These are phyloP conservation scores for Claviceps humidiphila DNA, from an alignment of 2,329 filamentous ascomycete genomes.

Conservation along the genomic window DNA sequence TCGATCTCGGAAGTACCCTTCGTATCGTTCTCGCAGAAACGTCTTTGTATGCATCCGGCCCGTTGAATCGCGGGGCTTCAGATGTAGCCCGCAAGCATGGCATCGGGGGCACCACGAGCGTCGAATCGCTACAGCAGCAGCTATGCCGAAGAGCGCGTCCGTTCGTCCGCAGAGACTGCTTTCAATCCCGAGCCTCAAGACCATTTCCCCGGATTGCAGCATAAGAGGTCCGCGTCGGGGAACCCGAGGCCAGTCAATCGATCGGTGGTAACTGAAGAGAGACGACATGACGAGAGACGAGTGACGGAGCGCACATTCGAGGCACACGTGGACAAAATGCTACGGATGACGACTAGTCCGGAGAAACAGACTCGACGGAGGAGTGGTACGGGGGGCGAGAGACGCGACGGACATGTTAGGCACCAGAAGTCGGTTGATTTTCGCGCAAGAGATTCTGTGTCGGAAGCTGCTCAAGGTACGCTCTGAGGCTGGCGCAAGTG, in stretches of 20 bases:
- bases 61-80: conserved; percentile 9
- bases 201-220: conserved; percentile 26
- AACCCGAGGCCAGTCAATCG: conserved; percentile 37
- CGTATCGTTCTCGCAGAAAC: too few relatives aligned
- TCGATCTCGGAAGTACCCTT: too few relatives aligned
- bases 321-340: conserved; percentile 49
- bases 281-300: conserved; percentile 38
- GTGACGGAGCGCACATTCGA: conserved; percentile 41
- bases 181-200: conserved; percentile 17
- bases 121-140: conserved; percentile 30
- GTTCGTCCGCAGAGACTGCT: conserved; percentile 20
- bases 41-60: neutral
- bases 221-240: conserved; percentile 46
- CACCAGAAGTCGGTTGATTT: conserved; percentile 31
- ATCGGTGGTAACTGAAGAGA: conserved; percentile 24
- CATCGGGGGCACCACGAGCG: conserved; percentile 27
- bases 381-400: conserved; percentile 22
- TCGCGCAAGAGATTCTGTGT: conserved; percentile 29
- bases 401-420: conserved; percentile 22
- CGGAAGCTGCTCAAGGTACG: conserved; percentile 38
- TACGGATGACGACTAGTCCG: conserved; percentile 46
- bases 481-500: neutral
- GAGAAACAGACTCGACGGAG: conserved; percentile 35
- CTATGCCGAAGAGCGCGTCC: conserved; percentile 24
- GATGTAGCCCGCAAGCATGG: conserved; percentile 28